Evolutionary conservation across 495 filamentous ascomycete genomes (phyloP), one percentile per base, ranked within the genome.

Genomic region (Cercophora sp.): DNA sequence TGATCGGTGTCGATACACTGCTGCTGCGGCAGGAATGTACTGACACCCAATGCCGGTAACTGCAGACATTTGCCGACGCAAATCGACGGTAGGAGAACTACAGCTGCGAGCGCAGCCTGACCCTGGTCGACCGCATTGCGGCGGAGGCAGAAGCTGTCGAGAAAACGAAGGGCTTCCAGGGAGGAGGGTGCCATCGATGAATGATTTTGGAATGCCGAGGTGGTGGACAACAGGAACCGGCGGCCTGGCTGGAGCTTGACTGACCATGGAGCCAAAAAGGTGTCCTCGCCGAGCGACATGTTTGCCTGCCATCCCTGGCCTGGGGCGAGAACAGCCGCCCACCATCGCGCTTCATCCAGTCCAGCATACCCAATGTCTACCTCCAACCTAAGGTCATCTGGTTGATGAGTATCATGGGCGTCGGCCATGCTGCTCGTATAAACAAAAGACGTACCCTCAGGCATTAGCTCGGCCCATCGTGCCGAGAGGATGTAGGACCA

Each of bases 341-440:
- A 69, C 59, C 57, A 69, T 48, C 62, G 56, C 54, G 59, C 52
- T 35, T 65, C 63, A 9, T 63, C 63, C 44, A 54, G 59, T 32
- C 57, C 51, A 39, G 58, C 54, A 61, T 59, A 50, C 20, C 57
- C 48, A 24, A 67, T 50, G 42, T 69, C 59, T 27, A 65, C 51
- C 5, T 42, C 16, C 19, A 44, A 16, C 13, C 1, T 36, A 22
- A 20, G 20, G 11, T 41, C 18, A 22, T 41, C 35, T 9, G 29
- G 6, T 19, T 18, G 8, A 10, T 8, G 6, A 3, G 16, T 10
- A 34, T 27, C 31, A 6, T 9, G 8, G 15, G 25, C 22, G 32
- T 46, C 43, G 4, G 55, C 59, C 34, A 13, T 24, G 25, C 35
- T 58, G 19, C 36, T 44, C 9, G 55, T 52, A 41, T 58, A 55